These are phyloP conservation scores for Solanum virginianum DNA, from an alignment of 257 asterid species.

Conservation along the genomic window DNA sequence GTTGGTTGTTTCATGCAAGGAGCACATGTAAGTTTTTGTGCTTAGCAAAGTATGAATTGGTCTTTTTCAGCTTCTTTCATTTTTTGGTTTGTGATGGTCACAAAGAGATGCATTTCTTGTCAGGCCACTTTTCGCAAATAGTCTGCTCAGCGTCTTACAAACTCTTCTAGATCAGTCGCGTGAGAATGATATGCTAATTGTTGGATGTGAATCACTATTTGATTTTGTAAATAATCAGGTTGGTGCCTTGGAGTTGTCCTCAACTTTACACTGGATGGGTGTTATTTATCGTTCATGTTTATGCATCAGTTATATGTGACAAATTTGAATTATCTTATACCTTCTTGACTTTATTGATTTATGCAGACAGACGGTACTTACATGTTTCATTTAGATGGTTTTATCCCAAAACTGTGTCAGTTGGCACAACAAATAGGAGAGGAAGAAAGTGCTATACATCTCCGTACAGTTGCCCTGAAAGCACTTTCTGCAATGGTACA, in stretches of 20 bases:
- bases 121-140: conserved; percentile 94
- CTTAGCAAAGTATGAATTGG: not conserved
- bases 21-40: conserved; percentile 59
- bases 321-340: not conserved
- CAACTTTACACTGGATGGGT: not conserved
- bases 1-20: conserved; percentile 78
- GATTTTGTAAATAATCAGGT: conserved; percentile 98
- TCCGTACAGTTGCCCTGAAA: conserved; percentile 69
- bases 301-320: not conserved
- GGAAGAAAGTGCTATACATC: conserved; percentile 37
- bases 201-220: conserved; percentile 84
- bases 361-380: conserved; percentile 76
- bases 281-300: not conserved
- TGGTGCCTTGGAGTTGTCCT: not conserved
- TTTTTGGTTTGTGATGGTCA: not conserved
- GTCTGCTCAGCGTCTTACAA: conserved; percentile 59
- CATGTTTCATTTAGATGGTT: conserved; percentile 81
- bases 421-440: conserved; percentile 92
- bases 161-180: conserved; percentile 74
- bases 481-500: conserved; percentile 83
- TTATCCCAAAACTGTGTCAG: conserved; percentile 85
- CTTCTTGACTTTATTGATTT: conserved; percentile 4
- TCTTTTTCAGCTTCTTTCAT: not conserved
- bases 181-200: conserved; percentile 65
- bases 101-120: not conserved